These are phyloP conservation scores for Phalaenopsis aphrodite DNA, from an alignment of 106 monocot genomes.

Conservation along the genomic window DNA sequence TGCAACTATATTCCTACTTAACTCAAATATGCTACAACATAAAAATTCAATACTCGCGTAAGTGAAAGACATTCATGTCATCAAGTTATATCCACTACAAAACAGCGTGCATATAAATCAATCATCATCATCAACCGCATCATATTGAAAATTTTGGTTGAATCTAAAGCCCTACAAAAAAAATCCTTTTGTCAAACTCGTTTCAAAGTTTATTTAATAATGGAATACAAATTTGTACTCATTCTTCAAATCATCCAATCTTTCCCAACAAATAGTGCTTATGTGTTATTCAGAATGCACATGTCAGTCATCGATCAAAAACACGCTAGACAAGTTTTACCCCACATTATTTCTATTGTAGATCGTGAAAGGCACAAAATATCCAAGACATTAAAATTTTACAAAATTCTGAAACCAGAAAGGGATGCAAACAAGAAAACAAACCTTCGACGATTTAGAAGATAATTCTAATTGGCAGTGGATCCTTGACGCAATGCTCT, in stretches of 20 bases:
- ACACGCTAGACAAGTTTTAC: too few relatives aligned
- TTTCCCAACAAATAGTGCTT: too few relatives aligned
- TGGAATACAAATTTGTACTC: too few relatives aligned
- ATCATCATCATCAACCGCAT: neutral
- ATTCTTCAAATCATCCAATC: too few relatives aligned
- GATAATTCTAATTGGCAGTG: neutral
- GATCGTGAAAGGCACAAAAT: too few relatives aligned
- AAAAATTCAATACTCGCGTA: neutral
- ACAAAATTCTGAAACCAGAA: neutral
- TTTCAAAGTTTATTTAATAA: neutral
- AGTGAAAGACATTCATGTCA: neutral
- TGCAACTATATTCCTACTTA: too few relatives aligned
- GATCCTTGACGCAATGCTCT: neutral
- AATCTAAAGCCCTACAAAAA: neutral
- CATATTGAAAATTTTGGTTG: neutral
- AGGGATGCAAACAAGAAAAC: neutral
- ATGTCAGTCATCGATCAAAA: too few relatives aligned
- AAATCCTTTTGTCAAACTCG: neutral
- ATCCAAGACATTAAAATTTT: too few relatives aligned
- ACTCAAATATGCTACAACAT: neutral
- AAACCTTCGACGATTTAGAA: neutral
- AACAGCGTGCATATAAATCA: neutral
- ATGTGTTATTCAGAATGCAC: too few relatives aligned
- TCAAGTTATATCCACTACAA: neutral
- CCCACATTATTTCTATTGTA: too few relatives aligned